Base-by-base conservation (phyloP, 1,284 basidiomycete genomes). In the Chiua sp. region DNA sequence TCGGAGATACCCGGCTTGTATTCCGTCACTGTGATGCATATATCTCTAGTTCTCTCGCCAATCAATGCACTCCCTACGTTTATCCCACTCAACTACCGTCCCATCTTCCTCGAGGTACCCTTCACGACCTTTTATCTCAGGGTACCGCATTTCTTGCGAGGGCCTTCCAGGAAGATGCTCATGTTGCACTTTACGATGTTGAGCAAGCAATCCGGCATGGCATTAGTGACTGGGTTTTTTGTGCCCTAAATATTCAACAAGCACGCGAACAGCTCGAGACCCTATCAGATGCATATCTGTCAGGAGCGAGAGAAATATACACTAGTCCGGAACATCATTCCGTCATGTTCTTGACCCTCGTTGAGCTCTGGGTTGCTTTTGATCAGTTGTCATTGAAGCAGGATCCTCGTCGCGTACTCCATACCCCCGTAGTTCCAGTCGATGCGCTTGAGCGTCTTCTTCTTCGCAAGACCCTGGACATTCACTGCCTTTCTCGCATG, bases 341-440 rank as follows among this genome's bases (percentile, higher is more conserved):
- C 0, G 60, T 77, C 7, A 79, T 80, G 74, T 63, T 82, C 23
- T 68, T 82, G 49, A 78, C 76, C 0, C 56, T 79, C 7, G 62
- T 81, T n/a, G 71, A 78, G 23, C 69, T 82, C 11, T 82, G 80
- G 80, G 69, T 79, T 1, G 75, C 71, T 0, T 66, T 83, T 0
- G 82, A 84, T 20, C 37, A 20, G 18, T 18, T 39, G 18, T 20
- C 8, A 39, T 20, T 18, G 8, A 39, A 20, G 37, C 37, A 39
- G 37, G 37, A 39, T 39, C 37, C 7, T 20, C 37, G 37, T 39
- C 37, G 37, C 6, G 8, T 18, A 15, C 37, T 39, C 37, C 18
- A 39, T 18, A 8, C 18, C 20, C 37, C 37, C 37, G 7, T 39
- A 20, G 18, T 39, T 20, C 20, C 37, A 3, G 5, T 20, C 18